A percentile compares a stretch with the other conserved stretches of the same genome.
Evolutionary conservation across 768 basidiomycete genomes (phyloP).

Genomic region (Lyophyllum decastes): DNA sequence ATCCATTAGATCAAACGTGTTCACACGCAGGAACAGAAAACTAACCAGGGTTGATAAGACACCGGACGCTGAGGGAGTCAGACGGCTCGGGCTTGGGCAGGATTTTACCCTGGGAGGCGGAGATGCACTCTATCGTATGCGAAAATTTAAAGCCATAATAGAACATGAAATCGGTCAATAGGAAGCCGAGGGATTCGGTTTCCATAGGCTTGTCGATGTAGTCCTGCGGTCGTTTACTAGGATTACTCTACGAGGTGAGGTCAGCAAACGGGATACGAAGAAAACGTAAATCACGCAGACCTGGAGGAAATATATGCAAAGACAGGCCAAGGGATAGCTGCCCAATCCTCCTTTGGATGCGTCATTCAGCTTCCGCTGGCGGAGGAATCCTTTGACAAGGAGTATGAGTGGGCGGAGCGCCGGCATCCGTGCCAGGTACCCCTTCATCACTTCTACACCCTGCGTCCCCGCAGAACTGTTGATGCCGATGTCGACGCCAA

Average conservation of each 20-base stretch:
- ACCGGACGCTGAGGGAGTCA: conserved; percentile 38
- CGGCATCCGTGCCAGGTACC: conserved; percentile 54
- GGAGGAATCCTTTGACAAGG: conserved; percentile 62
- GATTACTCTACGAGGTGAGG: conserved; percentile 50
- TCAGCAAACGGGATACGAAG: neutral
- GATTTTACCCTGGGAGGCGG: conserved; percentile 30
- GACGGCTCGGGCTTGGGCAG: conserved; percentile 26
- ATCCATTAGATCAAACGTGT: neutral
- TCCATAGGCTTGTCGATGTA: conserved; percentile 46
- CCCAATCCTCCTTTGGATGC: conserved; percentile 64
- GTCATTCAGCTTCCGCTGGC: conserved; percentile 59
- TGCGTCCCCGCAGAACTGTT: conserved; percentile 60
- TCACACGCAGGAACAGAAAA: neutral
- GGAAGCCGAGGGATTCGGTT: conserved; percentile 53
- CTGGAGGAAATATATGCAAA: conserved; percentile 72
- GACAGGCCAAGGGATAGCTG: conserved; percentile 64
- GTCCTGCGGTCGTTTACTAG: conserved; percentile 49
- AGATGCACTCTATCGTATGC: conserved; percentile 42
- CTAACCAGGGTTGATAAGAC: conserved; percentile 43
- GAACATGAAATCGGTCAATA: conserved; percentile 66
- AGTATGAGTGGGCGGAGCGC: conserved; percentile 62
- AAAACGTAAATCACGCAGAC: conserved; percentile 33
- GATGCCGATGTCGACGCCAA: conserved; percentile 67
- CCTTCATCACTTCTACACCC: conserved; percentile 52
- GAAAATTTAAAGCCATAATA: conserved; percentile 57